Evolutionary conservation across 257 asterid genomes (phyloP), one percentile per base, ranked within the genome.

Genomic region (Solanum acaule): DNA sequence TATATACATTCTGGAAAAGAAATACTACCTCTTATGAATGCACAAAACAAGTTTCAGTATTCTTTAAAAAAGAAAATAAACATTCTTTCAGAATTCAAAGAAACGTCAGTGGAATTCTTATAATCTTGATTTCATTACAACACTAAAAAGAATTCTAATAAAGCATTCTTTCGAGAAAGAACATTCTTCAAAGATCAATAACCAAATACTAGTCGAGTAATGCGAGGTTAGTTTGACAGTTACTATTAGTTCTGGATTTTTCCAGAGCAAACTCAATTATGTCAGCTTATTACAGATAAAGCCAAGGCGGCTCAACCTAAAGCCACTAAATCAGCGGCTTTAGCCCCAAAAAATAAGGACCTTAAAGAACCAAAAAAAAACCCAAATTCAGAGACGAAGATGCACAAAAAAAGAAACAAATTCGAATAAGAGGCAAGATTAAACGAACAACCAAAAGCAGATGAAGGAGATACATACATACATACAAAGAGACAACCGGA

Each of bases 241-340:
- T n/a, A n/a, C n/a, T n/a, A n/a, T n/a, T n/a, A n/a, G n/a, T n/a
- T n/a, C n/a, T n/a, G n/a, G n/a, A n/a, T n/a, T n/a, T n/a, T n/a
- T n/a, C n/a, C n/a, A n/a, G n/a, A n/a, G n/a, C n/a, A n/a, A n/a
- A n/a, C n/a, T n/a, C n/a, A n/a, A n/a, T n/a, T n/a, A 40, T 40
- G 3, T 3, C 0, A 3, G 1, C 3, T 3, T 40, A 0, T 3
- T 3, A 3, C 0, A 2, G 44, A 38, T 38, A 38, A 38, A 38
- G 44, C 3, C 44, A 2, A 0, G 23, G 63, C 63, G n/a, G 10
- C 63, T 15, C 63, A 52, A 52, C 63, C 56, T 8, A 2, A 49
- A 40, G 46, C n/a, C n/a, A n/a, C n/a, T n/a, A n/a, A n/a, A n/a
- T n/a, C n/a, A n/a, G n/a, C n/a, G n/a, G n/a, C n/a, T n/a, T n/a